These are phyloP conservation scores for Erodium chrysanthum DNA, from an alignment of 441 rosid genomes.

Conservation along the genomic window DNA sequence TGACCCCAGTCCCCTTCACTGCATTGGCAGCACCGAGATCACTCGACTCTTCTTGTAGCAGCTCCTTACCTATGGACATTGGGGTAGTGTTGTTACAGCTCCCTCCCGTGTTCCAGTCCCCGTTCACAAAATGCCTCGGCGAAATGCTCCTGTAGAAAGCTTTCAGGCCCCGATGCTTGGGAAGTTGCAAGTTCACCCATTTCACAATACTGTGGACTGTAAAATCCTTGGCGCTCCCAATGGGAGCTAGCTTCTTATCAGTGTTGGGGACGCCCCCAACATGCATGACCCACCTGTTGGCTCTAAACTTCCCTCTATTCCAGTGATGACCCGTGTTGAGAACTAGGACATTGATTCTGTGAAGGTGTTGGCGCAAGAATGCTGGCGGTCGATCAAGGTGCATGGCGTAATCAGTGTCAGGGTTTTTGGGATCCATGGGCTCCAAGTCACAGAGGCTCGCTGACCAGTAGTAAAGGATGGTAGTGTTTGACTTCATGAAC, in stretches of 20 bases:
- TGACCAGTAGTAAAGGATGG: conserved; percentile 35
- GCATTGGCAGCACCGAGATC: conserved; percentile 24
- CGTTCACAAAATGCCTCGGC: conserved; percentile 33
- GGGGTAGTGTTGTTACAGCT: conserved; percentile 29
- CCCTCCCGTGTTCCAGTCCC: conserved; percentile 39
- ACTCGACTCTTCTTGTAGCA: conserved; percentile 23
- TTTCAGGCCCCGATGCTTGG: conserved; percentile 21
- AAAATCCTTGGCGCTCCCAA: conserved; percentile 30
- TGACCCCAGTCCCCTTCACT: conserved; percentile 23
- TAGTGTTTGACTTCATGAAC: conserved; percentile 31
- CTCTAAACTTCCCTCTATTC: conserved; percentile 29
- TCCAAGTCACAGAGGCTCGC: conserved; percentile 31
- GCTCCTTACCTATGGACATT: conserved; percentile 28
- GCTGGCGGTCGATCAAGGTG: conserved; percentile 36
- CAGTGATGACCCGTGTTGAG: conserved; percentile 39
- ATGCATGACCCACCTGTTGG: conserved; percentile 32
- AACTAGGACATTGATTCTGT: conserved; percentile 26
- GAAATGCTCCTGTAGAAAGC: conserved; percentile 34
- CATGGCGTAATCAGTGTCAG: conserved; percentile 29
- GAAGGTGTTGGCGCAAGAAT: conserved; percentile 25
- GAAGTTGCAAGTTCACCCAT: conserved; percentile 34
- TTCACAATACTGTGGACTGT: conserved; percentile 26
- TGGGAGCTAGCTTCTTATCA: conserved; percentile 14
- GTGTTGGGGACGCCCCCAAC: conserved; percentile 24
- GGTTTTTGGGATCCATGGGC: conserved; percentile 25